These are phyloP conservation scores for Podospora anserina DNA, from an alignment of 495 filamentous ascomycete species.

Conservation along the genomic window DNA sequence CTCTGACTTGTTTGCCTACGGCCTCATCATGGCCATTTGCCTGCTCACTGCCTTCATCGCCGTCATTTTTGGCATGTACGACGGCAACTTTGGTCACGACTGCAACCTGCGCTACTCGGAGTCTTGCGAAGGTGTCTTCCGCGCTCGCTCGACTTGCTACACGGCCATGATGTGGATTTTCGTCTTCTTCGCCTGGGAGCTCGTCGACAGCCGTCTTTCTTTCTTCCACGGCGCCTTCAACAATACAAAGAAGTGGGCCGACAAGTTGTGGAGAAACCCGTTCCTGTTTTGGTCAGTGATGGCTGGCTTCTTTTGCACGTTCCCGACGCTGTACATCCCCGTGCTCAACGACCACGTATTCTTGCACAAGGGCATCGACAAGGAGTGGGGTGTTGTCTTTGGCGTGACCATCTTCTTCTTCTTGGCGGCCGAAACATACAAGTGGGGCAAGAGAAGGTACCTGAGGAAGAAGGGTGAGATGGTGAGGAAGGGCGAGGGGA, in stretches of 20 bases:
- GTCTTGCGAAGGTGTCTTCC: conserved; percentile 63
- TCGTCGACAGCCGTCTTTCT: conserved; percentile 63
- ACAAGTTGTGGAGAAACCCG: conserved; percentile 65
- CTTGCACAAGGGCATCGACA: conserved; percentile 66
- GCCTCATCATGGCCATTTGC: conserved; percentile 62
- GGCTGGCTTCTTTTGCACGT: conserved; percentile 62
- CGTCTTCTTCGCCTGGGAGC: conserved; percentile 71
- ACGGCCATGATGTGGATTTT: conserved; percentile 71
- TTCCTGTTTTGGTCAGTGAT: conserved; percentile 74
- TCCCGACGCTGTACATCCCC: conserved; percentile 71
- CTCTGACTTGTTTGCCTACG: conserved; percentile 71
- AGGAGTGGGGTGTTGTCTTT: conserved; percentile 69
- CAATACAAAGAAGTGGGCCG: conserved; percentile 46
- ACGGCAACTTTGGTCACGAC: conserved; percentile 62
- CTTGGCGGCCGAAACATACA: conserved; percentile 61
- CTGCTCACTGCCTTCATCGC: conserved; percentile 46
- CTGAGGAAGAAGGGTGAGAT: conserved; percentile 10
- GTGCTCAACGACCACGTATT: conserved; percentile 66
- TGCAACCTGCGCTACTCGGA: conserved; percentile 60
- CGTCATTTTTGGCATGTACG: conserved; percentile 61
- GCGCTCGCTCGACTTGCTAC: conserved; percentile 72
- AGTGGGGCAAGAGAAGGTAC: conserved; percentile 15
- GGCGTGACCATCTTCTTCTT: conserved; percentile 60
- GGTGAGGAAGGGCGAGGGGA: conserved; percentile 10
- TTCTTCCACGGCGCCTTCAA: conserved; percentile 63